These are phyloP conservation scores for Chlamydomonas schloesseri DNA, from an alignment of 139 green algal species.

Conservation along the genomic window DNA sequence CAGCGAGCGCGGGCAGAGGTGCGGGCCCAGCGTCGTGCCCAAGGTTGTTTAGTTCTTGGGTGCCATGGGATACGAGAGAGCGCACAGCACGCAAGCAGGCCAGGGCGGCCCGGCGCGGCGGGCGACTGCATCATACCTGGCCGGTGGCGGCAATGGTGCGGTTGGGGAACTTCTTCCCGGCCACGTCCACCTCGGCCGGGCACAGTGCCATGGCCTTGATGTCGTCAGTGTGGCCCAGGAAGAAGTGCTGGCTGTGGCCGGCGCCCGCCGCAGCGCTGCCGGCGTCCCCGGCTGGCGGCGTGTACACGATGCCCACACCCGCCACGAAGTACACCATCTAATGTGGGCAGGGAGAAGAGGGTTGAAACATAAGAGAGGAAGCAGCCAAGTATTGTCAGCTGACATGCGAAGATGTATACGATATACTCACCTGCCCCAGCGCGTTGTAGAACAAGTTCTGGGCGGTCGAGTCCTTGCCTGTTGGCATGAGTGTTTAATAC, in stretches of 20 bases:
- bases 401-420: too few relatives aligned
- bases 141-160: conserved; percentile 69
- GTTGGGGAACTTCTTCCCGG: conserved; percentile 59
- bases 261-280: background rate
- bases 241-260: conserved; percentile 73
- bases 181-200: conserved; percentile 50
- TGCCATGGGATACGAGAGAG: too few relatives aligned
- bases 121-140: too few relatives aligned
- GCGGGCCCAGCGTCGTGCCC: too few relatives aligned
- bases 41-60: too few relatives aligned
- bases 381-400: too few relatives aligned
- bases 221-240: conserved; percentile 83
- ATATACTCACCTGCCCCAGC: conserved; percentile 50
- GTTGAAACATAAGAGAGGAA: too few relatives aligned
- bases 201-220: conserved; percentile 73
- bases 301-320: conserved; percentile 77
- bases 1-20: too few relatives aligned
- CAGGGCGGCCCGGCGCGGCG: too few relatives aligned
- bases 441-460: conserved; percentile 77
- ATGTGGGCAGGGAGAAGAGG: too few relatives aligned
- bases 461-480: conserved; percentile 64
- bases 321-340: conserved; percentile 71
- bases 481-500: too few relatives aligned
- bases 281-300: background rate
- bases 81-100: too few relatives aligned